Base-by-base conservation (phyloP, 306 rosid species). In the Hippophae rhamnoides region DNA sequence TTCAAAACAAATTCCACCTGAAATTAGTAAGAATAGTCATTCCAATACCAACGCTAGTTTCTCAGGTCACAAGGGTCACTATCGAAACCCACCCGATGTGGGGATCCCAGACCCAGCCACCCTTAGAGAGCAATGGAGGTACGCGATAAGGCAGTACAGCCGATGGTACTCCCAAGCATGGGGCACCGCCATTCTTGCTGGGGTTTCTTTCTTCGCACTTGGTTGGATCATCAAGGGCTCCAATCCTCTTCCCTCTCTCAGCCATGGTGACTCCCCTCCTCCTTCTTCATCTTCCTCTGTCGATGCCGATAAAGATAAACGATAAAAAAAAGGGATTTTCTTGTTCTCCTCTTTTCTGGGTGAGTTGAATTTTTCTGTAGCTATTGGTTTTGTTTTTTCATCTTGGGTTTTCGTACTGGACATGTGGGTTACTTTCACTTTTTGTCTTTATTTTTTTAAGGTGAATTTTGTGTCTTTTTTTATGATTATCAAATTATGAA, bases 111-210 rank as follows among this genome's bases (percentile, higher is more conserved):
- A 92, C 71, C 57, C 88, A 2, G 84, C 80, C 7, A 92, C 96
- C n/a, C 93, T 92, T 40, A 71, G 85, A 47, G 96, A 88, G 70
- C 96, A 92, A 65, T 87, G 96, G 99, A 81, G 65, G 57, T 92
- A 41, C 43, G 96, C 99, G 43, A 76, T 74, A 7, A 78, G 64
- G 57, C 85, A 92, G 67, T 92, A 88, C 77, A 70, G 90, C 51
- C 76, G 62, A 63, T 88, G 96, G 93, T 92, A 92, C 76, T 74
- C 93, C 44, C 95, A 81, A 50, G 99, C 96, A 47, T 92, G 99
- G 99, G 96, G 99, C 9, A 80, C 96, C 49, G 96, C 99, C 38
- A 82, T 92, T 71, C 82, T 92, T 6, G 96, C 96, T 8, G 96
- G 99, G 1, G n/a, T 73, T 18, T 86, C 96, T 71, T 88, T 92